Conservation (phyloP, 805 yeast species). For the Candida ulmi region DNA sequence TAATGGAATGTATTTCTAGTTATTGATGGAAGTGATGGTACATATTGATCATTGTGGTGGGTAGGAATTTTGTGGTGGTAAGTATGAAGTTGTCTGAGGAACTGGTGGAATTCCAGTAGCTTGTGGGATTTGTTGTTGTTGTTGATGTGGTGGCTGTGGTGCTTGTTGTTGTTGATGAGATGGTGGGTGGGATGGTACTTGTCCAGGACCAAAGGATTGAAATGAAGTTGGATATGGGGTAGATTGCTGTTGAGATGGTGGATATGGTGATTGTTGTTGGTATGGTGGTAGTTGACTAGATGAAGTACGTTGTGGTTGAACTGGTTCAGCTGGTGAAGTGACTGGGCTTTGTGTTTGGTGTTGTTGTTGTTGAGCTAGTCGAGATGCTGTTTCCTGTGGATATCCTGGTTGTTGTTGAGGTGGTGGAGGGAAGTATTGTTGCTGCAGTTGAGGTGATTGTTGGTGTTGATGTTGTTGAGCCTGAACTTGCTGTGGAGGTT, state of each 20-base stretch:
- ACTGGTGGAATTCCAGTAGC: constrained; percentile 4
- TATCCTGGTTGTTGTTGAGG: too few species aligned
- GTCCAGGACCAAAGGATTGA: neutral
- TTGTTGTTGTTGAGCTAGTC: constrained; percentile 3
- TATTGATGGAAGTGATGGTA: too few species aligned
- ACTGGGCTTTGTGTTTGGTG: neutral
- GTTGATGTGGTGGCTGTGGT: too few species aligned
- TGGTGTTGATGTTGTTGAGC: constrained; percentile 1
- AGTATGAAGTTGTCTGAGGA: constrained; percentile 4
- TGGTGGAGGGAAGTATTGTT: too few species aligned
- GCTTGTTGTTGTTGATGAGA: too few species aligned
- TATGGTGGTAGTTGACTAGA: neutral
- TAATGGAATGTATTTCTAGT: too few species aligned
- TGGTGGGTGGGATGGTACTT: constrained; percentile 4
- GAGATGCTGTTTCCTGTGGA: too few species aligned
- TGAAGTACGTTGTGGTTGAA: constrained; percentile 8
- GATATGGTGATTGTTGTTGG: constrained; percentile 2
- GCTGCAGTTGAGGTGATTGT: neutral
- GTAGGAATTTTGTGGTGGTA: neutral
- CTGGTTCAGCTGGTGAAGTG: constrained; percentile 12
- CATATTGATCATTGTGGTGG: neutral
- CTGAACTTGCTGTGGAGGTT: constrained; percentile 29
- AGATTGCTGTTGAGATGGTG: constrained; percentile 1
- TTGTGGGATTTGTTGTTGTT: neutral
- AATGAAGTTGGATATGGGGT: neutral